These are phyloP conservation scores for Didymella pinodella DNA, from an alignment of 2,329 filamentous ascomycete genomes.

Conservation along the genomic window DNA sequence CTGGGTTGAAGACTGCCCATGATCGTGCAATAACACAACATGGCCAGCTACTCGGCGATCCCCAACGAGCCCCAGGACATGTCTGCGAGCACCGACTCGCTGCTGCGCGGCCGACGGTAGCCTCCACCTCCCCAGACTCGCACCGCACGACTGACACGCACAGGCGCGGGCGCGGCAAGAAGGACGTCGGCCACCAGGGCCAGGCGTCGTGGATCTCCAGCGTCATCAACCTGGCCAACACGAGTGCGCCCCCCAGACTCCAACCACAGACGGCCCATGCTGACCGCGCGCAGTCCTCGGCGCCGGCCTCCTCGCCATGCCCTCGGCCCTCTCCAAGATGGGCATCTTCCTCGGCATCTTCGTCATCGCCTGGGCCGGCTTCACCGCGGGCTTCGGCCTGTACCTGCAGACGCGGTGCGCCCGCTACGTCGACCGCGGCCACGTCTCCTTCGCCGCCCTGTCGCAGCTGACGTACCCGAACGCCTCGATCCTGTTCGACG, in stretches of 20 bases:
- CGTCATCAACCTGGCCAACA: slow-evolving; percentile 94
- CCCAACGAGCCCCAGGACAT: slow-evolving; percentile 51
- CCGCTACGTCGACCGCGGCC: slow-evolving; percentile 87
- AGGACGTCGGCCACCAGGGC: slow-evolving; percentile 72
- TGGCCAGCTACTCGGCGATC: slow-evolving; percentile 59
- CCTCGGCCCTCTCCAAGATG: slow-evolving; percentile 94
- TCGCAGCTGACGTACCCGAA: slow-evolving; percentile 97
- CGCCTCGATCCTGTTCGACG: slow-evolving; percentile 92
- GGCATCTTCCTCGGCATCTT: slow-evolving; percentile 84
- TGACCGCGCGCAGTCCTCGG: slow-evolving; percentile 74
- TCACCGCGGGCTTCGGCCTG: slow-evolving; percentile 88
- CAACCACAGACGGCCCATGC: background rate
- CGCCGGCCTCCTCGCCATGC: slow-evolving; percentile 93
- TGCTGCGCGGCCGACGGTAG: slow-evolving; percentile 51
- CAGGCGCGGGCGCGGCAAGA: slow-evolving; percentile 69
- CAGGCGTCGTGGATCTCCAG: slow-evolving; percentile 90
- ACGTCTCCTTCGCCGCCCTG: slow-evolving; percentile 92
- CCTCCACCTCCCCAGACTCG: background rate
- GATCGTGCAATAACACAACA: slow-evolving; percentile 39
- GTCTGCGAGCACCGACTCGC: slow-evolving; percentile 53
- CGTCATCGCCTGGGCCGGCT: slow-evolving; percentile 89
- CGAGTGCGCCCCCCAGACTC: slow-evolving; percentile 67
- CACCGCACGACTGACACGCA: slow-evolving; percentile 32
- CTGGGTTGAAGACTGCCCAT: slow-evolving; percentile 19
- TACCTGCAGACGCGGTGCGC: slow-evolving; percentile 95